These are phyloP conservation scores for Thielaviopsis musarum DNA, from an alignment of 2,329 filamentous ascomycete species.

Conservation along the genomic window DNA sequence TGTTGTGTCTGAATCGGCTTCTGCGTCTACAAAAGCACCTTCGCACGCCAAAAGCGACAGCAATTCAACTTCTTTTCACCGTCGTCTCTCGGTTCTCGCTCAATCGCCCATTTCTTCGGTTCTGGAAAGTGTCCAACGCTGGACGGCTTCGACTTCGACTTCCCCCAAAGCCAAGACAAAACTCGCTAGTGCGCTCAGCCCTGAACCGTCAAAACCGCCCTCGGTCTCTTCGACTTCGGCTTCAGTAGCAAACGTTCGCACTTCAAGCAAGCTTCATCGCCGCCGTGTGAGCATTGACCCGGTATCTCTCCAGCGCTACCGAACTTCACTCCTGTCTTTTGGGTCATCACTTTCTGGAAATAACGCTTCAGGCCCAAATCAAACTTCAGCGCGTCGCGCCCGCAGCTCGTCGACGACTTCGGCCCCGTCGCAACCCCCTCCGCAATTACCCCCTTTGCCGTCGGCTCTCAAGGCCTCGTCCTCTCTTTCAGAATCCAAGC, in stretches of 20 bases:
- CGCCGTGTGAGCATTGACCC: slow-evolving; percentile 2
- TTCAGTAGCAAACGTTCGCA: neutral
- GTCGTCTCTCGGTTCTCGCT: neutral
- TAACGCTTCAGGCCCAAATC: neutral
- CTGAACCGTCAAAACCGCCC: neutral
- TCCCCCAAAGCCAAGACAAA: neutral
- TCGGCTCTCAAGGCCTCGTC: neutral
- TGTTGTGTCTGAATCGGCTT: neutral
- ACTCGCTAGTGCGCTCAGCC: neutral
- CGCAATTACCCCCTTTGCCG: slow-evolving; percentile 1
- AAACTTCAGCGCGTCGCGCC: neutral
- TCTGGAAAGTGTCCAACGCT: neutral
- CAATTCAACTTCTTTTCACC: neutral
- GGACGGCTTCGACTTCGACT: neutral
- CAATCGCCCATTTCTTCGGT: slow-evolving; percentile 1
- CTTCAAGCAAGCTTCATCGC: slow-evolving; percentile 3
- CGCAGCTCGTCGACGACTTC: neutral
- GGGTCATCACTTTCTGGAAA: neutral
- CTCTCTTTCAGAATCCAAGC: neutral
- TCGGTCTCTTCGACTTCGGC: neutral
- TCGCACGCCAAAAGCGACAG: neutral
- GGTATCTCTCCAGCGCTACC: neutral
- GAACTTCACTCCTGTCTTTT: neutral
- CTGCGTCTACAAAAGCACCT: neutral
- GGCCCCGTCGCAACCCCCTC: neutral